A percentile compares a stretch with the other conserved stretches of the same genome.
Conservation (phyloP, 2,329 filamentous ascomycete genomes). For the Colletotrichum filicis region DNA sequence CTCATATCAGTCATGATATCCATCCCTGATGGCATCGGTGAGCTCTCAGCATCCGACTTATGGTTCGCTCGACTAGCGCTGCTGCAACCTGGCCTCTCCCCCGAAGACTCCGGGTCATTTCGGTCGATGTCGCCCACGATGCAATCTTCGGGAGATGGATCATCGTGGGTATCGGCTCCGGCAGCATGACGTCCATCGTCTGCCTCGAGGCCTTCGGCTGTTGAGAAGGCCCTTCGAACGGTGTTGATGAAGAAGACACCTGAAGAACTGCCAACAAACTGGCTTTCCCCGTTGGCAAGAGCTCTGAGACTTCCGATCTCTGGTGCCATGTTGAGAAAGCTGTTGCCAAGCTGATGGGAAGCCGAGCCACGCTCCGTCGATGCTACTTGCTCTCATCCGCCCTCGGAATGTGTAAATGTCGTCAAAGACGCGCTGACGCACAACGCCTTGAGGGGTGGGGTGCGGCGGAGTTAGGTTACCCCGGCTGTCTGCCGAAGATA, state of each 20-base stretch:
- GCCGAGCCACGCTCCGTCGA: no score
- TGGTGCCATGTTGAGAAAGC: neutral
- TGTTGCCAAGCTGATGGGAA: neutral
- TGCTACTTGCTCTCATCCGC: no score
- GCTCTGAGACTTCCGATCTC: slow-evolving; percentile 34
- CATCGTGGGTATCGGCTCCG: neutral
- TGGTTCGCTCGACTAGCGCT: neutral
- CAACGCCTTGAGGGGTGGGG: neutral
- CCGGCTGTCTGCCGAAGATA: neutral
- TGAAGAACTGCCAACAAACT: slow-evolving; percentile 63
- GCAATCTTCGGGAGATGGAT: slow-evolving; percentile 31
- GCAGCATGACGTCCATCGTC: slow-evolving; percentile 35
- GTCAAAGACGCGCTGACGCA: no score
- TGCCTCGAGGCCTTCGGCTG: slow-evolving; percentile 34
- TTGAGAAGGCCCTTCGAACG: slow-evolving; percentile 61
- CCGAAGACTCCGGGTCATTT: no score
- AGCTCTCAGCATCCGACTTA: neutral
- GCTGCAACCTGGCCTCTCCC: neutral
- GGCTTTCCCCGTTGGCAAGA: slow-evolving; percentile 47
- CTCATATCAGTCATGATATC: slow-evolving; percentile 4
- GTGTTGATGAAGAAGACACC: slow-evolving; percentile 66
- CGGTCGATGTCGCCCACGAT: slow-evolving; percentile 21
- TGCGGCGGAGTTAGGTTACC: neutral
- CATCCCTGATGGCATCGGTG: neutral
- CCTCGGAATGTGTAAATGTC: no score